Percentiles rank a stretch among this genome's conserved stretches.
phyloP scores from a whole-genome alignment of 73 alveolate genomes.

The Paramecium bursaria region DNA sequence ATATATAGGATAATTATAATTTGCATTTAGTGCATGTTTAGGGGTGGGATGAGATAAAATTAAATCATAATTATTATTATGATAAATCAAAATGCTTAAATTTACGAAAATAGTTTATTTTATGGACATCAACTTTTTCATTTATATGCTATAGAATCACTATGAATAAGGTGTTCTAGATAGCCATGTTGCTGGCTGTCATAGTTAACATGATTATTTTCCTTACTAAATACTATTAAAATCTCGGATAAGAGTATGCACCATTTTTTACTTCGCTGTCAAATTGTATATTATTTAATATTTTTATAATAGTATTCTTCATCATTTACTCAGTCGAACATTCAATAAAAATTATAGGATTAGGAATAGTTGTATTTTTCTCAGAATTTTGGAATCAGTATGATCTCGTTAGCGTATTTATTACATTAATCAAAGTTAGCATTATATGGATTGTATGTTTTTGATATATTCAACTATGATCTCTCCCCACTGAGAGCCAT shows the following conservation, averaged over 20 bases:
- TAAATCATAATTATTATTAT: constrained; percentile 3
- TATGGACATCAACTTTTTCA: not conserved
- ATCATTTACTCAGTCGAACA: constrained; percentile 37
- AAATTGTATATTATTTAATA: not conserved
- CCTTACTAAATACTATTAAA: constrained; percentile 35
- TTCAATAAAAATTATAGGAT: constrained; percentile 48
- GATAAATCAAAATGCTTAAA: not conserved
- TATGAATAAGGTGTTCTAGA: constrained; percentile 1
- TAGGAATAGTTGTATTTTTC: constrained; percentile 42
- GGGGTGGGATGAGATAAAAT: constrained; percentile 49
- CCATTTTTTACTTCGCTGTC: constrained; percentile 18
- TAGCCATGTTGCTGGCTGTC: constrained; percentile 17
- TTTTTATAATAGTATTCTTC: not conserved
- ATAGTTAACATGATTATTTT: constrained; percentile 10
- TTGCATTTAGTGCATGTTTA: constrained; percentile 9
- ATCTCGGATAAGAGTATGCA: not conserved
- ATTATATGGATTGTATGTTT: constrained; percentile 30
- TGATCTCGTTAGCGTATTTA: constrained; percentile 12
- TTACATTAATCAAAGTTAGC: not conserved
- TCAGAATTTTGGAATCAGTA: constrained; percentile 36
- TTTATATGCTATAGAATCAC: constrained; percentile 45
- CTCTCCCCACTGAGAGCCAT: constrained; percentile 55
- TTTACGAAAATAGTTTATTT: constrained; percentile 6
- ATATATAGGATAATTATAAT: constrained; percentile 41
- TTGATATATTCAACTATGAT: constrained; percentile 7